Conservation (phyloP, 225 moss, liverwort and hornwort species). For the Rhytidiadelphus loreus region DNA sequence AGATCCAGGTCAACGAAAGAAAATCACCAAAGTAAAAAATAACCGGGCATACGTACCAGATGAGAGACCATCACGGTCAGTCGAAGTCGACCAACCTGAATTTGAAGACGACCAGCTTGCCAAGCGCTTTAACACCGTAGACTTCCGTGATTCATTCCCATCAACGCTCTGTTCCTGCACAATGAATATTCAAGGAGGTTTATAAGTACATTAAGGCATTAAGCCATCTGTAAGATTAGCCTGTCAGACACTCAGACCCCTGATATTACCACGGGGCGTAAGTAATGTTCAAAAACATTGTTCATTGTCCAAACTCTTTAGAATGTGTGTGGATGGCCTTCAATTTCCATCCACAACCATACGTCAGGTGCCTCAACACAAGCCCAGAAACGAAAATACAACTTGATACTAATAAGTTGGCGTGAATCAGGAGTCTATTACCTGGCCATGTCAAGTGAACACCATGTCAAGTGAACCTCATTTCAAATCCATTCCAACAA, state of each 20-base stretch:
- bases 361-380: background rate
- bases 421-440: background rate
- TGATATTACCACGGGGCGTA: background rate
- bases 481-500: too few relatives aligned
- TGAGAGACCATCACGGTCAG: conserved; percentile 5
- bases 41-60: conserved; percentile 3
- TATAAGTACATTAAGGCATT: too few relatives aligned
- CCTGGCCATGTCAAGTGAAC: too few relatives aligned
- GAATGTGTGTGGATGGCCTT: background rate
- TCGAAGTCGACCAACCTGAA: conserved; percentile 11
- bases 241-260: background rate
- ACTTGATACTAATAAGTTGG: background rate
- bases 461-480: too few relatives aligned
- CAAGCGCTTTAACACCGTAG: background rate
- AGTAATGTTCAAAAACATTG: background rate
- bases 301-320: background rate
- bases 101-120: conserved; percentile 25
- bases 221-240: background rate
- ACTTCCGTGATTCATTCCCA: conserved; percentile 1
- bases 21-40: background rate
- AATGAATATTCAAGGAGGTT: background rate
- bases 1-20: background rate
- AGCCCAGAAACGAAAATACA: background rate
- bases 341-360: background rate
- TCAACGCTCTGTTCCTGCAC: conserved; percentile 5